Base-by-base conservation (phyloP, 306 rosid genomes). In the Sicyos baderoa region DNA sequence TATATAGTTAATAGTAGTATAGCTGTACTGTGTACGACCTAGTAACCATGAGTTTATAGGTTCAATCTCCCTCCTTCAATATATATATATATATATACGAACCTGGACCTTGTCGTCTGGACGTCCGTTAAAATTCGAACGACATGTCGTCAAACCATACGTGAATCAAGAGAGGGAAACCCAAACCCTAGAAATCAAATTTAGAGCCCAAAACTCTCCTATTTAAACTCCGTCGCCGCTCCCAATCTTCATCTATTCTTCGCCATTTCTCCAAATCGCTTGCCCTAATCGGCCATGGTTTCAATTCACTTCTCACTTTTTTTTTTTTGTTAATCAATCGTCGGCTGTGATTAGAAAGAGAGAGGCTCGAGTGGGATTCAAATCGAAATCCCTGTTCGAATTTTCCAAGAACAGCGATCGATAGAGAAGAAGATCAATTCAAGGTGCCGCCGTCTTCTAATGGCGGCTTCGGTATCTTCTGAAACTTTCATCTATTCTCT, bases 341-440 rank as follows among this genome's bases (percentile, higher is more conserved):
- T 23, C 80, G 92, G 90, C 87, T 17, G 68, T 82, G 96, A 89
- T 89, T 86, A 78, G 0, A 85, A 86, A 77, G 92, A 89, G 96
- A 89, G 96, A 89, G 92, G 80, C 91, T 89, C 32, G 87, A 86
- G 92, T 83, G 83, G 83, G 77, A 25, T 5, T 57, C 8, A 32
- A 68, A 37, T 21, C 12, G 22, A 58, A 44, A 72, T 5, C 71
- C 79, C 69, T 70, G 52, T 72, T 77, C 78, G 59, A 61, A 15
- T 10, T 32, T 9, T 52, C 7, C 68, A 22, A 27, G 74, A 50
- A 53, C 42, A 62, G 9, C 25, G 54, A 12, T 35, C 49, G 13
- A 21, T 62, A 68, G 73, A 21, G 18, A 63, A 40, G 50, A 32
- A 7, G 56, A 29, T 54, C 40, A 54, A 14, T 42, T 29, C 75